Base-by-base conservation (phyloP, 331 rosid genomes). In the Acacia concinna region DNA sequence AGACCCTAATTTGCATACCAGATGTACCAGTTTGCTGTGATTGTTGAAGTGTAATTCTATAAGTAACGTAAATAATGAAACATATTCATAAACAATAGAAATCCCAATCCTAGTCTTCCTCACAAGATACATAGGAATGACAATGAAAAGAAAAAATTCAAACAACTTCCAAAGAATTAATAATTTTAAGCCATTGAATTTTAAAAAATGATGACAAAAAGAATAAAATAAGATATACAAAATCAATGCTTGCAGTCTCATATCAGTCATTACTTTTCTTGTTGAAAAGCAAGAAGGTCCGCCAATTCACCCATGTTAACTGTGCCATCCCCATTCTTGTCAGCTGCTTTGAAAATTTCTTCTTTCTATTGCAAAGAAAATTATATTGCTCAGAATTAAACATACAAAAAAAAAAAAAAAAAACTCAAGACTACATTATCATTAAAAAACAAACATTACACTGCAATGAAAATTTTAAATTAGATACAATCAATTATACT, bases 271-370 rank as follows among this genome's bases (percentile, higher is more conserved):
- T 95, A 95, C 99, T 85, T 88, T 89, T 93, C 98, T 83, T 95
- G 99, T 78, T 93, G 98, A 79, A 79, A 74, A 73, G 98, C 86
- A 85, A 95, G 97, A 73, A 93, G 97, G 62, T 81, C 84, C 76
- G 99, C 96, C 93, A 95, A 81, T 82, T 95, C 99, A 84, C 93
- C 98, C 89, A 91, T 82, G 90, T 91, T 85, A 73, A 95, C 99
- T 51, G 75, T 92, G 79, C 88, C 96, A 78, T 95, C 99, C 80
- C 88, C 88, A 76, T 95, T 93, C 89, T 84, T 82, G 90, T 95
- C 99, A 72, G 98, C 99, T 25, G 83, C 92, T 88, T 91, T 89
- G 85, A 95, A 95, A 77, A 95, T 81, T 85, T 93, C 99, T 87
- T 89, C 93, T 90, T 85, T 95, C 99, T 95, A 85, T 74, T 51